A percentile compares a stretch with the other conserved stretches of the same genome.
Conservation (phyloP, 805 yeast species). For the Candida patagonica region DNA sequence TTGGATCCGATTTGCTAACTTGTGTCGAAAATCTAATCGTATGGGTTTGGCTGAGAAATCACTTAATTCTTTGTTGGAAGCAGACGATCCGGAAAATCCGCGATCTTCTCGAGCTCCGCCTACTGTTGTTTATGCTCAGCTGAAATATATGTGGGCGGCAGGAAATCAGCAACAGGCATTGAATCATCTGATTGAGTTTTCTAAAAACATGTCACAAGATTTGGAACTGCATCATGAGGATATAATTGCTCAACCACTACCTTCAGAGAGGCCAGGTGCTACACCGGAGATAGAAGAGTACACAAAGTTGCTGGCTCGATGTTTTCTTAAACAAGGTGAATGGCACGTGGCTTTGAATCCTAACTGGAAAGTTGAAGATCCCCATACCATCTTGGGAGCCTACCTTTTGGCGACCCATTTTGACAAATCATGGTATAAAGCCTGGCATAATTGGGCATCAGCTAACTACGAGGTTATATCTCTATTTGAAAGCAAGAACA, state of each 20-base stretch:
- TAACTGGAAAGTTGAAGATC: slow-evolving; percentile 59
- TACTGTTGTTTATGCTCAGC: slow-evolving; percentile 92
- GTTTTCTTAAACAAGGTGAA: slow-evolving; percentile 95
- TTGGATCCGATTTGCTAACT: slow-evolving; percentile 96
- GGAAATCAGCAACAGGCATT: slow-evolving; percentile 84
- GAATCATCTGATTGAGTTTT: slow-evolving; percentile 76
- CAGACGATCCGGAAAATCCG: slow-evolving; percentile 43
- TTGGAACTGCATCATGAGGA: slow-evolving; percentile 71
- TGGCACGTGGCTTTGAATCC: slow-evolving; percentile 84
- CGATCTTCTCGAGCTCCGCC: slow-evolving; percentile 76
- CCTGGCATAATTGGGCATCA: slow-evolving; percentile 99
- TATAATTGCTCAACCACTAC: slow-evolving; percentile 76
- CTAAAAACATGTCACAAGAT: slow-evolving; percentile 83
- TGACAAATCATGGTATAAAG: slow-evolving; percentile 90
- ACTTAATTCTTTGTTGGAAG: slow-evolving; percentile 67
- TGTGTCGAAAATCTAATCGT: slow-evolving; percentile 90
- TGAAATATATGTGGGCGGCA: slow-evolving; percentile 95
- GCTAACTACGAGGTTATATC: slow-evolving; percentile 95
- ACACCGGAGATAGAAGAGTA: slow-evolving; percentile 72
- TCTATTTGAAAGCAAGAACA: slow-evolving; percentile 10
- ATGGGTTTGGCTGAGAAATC: slow-evolving; percentile 89
- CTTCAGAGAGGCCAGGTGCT: slow-evolving; percentile 59
- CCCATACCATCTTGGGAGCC: slow-evolving; percentile 83
- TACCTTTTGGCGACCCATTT: slow-evolving; percentile 91
- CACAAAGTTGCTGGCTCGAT: slow-evolving; percentile 79